Conservation (phyloP, 2,329 filamentous ascomycete species). For the Didymosphaeria variabile region DNA sequence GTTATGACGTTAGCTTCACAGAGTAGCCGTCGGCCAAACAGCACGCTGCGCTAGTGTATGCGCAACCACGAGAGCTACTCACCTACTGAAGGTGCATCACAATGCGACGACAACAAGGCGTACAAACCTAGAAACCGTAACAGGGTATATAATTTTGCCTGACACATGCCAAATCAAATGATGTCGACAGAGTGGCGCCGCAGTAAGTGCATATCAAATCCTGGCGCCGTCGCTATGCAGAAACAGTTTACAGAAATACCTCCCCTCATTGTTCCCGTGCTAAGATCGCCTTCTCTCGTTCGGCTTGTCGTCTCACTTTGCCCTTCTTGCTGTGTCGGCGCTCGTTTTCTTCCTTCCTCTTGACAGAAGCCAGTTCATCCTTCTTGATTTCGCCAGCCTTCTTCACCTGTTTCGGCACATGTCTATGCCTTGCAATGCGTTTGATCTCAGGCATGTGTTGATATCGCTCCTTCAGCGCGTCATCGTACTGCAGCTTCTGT, state of each 20-base stretch:
- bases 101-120: background rate
- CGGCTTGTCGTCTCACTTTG: constrained; percentile 74
- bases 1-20: constrained; percentile 11
- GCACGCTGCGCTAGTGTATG: background rate
- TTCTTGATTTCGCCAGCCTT: constrained; percentile 95
- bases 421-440: constrained; percentile 88
- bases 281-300: constrained; percentile 93
- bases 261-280: constrained; percentile 65
- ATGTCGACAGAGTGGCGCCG: background rate
- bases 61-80: too few relatives aligned
- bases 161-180: background rate
- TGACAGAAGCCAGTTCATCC: constrained; percentile 86
- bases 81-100: background rate
- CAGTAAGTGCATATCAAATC: background rate
- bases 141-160: constrained; percentile 7
- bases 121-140: background rate
- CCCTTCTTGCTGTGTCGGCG: constrained; percentile 89
- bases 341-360: constrained; percentile 93
- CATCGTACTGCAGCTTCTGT: constrained; percentile 91
- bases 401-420: constrained; percentile 91
- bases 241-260: constrained; percentile 8
- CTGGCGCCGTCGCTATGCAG: constrained; percentile 49
- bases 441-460: constrained; percentile 96
- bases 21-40: background rate
- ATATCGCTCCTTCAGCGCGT: constrained; percentile 82